A percentile compares a stretch with the other conserved stretches of the same genome.
Conservation (phyloP, 208 protist genomes). For the Lotmaria passim region DNA sequence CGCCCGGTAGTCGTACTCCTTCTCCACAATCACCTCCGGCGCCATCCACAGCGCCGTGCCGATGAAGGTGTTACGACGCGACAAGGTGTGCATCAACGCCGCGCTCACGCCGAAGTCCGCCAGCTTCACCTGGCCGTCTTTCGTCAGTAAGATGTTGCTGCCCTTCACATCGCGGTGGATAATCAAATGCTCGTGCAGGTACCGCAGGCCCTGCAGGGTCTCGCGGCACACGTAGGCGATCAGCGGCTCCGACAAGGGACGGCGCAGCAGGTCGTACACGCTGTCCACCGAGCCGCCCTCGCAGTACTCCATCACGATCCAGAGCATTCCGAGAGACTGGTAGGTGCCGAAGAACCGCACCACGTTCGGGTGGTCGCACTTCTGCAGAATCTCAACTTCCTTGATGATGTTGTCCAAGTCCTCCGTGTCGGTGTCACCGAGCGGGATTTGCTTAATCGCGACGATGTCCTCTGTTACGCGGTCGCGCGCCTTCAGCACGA, state of each 20-base stretch:
- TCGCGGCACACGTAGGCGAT: constrained; percentile 90
- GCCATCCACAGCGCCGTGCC: constrained; percentile 95
- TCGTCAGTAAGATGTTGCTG: constrained; percentile 93
- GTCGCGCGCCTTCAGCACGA: constrained; percentile 96
- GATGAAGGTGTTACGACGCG: constrained; percentile 89
- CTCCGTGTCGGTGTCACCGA: constrained; percentile 70
- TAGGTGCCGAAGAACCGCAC: constrained; percentile 91
- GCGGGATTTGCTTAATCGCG: constrained; percentile 90
- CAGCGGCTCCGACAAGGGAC: constrained; percentile 76
- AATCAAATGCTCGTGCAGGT: constrained; percentile 85
- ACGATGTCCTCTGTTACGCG: constrained; percentile 75
- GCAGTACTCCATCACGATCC: constrained; percentile 95
- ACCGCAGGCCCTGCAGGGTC: constrained; percentile 84
- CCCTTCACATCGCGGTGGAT: constrained; percentile 96
- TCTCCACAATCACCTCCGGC: constrained; percentile 90
- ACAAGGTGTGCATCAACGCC: constrained; percentile 81
- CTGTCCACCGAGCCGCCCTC: constrained; percentile 91
- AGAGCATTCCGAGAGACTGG: constrained; percentile 80
- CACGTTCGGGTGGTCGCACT: constrained; percentile 88
- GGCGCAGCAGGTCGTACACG: constrained; percentile 82
- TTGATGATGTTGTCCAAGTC: constrained; percentile 78
- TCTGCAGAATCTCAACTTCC: constrained; percentile 89
- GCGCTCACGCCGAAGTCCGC: constrained; percentile 93
- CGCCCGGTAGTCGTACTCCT: constrained; percentile 91
- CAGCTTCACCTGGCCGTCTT: constrained; percentile 90